These are phyloP conservation scores for Ilex aquifolium DNA, from an alignment of 257 asterid genomes.

Conservation along the genomic window DNA sequence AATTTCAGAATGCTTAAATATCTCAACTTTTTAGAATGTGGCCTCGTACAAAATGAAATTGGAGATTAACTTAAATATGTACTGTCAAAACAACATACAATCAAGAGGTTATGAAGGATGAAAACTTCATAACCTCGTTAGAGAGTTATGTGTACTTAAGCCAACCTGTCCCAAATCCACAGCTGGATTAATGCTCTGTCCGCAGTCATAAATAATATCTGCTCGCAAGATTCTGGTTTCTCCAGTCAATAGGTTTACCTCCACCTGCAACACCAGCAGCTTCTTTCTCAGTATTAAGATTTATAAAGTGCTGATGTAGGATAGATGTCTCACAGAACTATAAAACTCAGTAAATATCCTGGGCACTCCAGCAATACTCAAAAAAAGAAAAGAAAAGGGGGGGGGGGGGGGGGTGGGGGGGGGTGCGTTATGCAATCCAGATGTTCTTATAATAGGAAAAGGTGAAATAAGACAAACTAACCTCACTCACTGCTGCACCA, in stretches of 20 bases:
- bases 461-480: slow-evolving; percentile 11
- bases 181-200: slow-evolving; percentile 80
- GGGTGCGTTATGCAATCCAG: too few relatives aligned
- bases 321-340: too few relatives aligned
- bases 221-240: slow-evolving; percentile 44
- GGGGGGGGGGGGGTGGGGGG: too few relatives aligned
- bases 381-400: background rate
- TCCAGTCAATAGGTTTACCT: slow-evolving; percentile 55
- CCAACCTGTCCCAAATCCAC: slow-evolving; percentile 76
- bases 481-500: slow-evolving; percentile 76
- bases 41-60: too few relatives aligned
- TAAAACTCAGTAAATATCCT: too few relatives aligned
- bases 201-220: slow-evolving; percentile 69
- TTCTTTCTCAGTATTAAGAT: background rate
- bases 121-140: too few relatives aligned
- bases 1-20: too few relatives aligned
- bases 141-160: background rate
- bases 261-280: slow-evolving; percentile 38
- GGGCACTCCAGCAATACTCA: background rate
- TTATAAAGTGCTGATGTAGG: too few relatives aligned
- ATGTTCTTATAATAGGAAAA: background rate
- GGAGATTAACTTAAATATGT: too few relatives aligned
- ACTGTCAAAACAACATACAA: too few relatives aligned
- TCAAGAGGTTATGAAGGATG: too few relatives aligned
- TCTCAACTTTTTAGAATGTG: too few relatives aligned